Evolutionary conservation across 306 rosid species (phyloP).

Genomic region (Cucurbita pepo): DNA sequence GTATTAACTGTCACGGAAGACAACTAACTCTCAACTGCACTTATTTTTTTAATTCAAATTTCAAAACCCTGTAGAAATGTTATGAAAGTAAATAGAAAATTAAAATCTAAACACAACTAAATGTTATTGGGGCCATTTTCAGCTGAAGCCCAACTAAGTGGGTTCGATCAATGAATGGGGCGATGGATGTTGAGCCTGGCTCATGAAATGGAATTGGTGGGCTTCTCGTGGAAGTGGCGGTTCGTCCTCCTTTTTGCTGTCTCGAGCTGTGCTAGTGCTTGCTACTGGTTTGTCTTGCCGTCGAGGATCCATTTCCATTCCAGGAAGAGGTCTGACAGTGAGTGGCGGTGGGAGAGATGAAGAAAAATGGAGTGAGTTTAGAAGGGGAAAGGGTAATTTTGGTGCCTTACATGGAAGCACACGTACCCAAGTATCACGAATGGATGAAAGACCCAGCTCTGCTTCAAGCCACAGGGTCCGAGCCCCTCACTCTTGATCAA

Average conservation of each 20-base stretch:
- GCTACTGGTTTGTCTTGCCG: neutral
- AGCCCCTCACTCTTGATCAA: constrained; percentile 66
- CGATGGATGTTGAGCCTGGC: neutral
- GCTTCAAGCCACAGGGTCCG: constrained; percentile 79
- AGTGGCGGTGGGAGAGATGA: constrained; percentile 7
- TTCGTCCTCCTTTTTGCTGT: neutral
- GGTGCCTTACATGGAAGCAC: constrained; percentile 71
- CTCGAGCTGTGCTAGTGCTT: neutral
- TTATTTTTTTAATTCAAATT: no score
- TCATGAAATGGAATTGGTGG: neutral
- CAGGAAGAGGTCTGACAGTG: neutral
- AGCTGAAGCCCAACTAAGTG: no score
- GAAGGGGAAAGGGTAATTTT: constrained; percentile 56
- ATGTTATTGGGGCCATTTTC: no score
- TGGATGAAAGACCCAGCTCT: constrained; percentile 84
- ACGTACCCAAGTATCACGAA: constrained; percentile 62
- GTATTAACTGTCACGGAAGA: no score
- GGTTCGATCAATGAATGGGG: no score
- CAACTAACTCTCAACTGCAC: no score
- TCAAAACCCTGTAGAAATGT: no score
- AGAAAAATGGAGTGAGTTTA: constrained; percentile 35
- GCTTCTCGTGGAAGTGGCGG: neutral
- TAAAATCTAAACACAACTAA: no score
- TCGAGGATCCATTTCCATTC: neutral
- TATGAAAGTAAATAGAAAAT: no score